These are phyloP conservation scores for Populus hybrid DNA, from an alignment of 441 rosid genomes.

Conservation along the genomic window DNA sequence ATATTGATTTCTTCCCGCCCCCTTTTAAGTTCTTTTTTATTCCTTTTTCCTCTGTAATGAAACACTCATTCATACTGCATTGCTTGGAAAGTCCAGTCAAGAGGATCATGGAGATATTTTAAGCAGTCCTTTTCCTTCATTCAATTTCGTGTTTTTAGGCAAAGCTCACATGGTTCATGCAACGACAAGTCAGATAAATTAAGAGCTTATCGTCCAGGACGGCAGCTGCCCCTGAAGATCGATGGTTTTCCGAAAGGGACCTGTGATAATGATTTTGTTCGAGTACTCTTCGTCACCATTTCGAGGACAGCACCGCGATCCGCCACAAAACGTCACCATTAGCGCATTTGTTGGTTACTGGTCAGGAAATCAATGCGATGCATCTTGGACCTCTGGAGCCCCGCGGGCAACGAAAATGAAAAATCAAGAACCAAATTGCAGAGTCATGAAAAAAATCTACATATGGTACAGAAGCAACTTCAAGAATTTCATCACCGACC, in stretches of 20 bases:
- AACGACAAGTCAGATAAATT: background rate
- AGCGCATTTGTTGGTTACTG: background rate
- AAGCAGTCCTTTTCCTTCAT: background rate
- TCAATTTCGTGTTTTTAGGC: background rate
- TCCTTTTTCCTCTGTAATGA: background rate
- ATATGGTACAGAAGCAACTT: background rate
- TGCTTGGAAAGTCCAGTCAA: background rate
- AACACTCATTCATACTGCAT: background rate
- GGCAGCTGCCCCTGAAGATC: background rate
- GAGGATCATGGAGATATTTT: too few relatives aligned
- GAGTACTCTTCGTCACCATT: background rate
- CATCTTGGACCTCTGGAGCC: background rate
- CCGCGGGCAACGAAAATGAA: background rate
- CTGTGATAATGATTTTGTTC: background rate
- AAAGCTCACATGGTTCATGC: background rate
- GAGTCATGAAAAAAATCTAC: background rate
- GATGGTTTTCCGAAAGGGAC: background rate
- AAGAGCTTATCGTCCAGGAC: background rate
- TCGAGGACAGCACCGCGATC: background rate
- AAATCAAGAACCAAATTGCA: background rate
- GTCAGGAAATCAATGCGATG: background rate
- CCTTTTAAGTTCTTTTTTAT: background rate
- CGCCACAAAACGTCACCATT: background rate
- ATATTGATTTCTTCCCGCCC: background rate
- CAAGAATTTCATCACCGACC: conserved; percentile 7